phyloP scores from a whole-genome alignment of 352 stramenopile genomes.

The Saprolegnia diclina region DNA sequence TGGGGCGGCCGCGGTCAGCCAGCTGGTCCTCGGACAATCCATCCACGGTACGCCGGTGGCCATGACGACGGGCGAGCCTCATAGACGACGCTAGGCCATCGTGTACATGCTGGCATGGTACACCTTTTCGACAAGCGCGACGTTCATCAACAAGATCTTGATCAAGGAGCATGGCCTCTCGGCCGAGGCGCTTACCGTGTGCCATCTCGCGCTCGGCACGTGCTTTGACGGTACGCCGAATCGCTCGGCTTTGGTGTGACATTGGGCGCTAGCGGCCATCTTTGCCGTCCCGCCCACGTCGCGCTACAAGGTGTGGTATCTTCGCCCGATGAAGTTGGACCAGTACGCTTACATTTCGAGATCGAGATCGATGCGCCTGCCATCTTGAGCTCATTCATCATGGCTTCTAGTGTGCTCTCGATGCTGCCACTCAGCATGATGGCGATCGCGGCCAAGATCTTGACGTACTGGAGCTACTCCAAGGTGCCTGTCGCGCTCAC shows the following conservation, averaged over 20 bases:
- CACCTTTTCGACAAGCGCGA: conserved; percentile 68
- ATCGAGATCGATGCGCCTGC: too few species aligned
- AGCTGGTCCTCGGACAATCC: conserved; percentile 27
- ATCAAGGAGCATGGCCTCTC: conserved; percentile 85
- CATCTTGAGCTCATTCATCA: not conserved
- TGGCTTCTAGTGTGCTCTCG: conserved; percentile 47
- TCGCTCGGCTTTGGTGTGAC: not conserved
- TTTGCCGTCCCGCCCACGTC: conserved; percentile 20
- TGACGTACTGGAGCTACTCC: conserved; percentile 87
- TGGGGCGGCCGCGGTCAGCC: not conserved
- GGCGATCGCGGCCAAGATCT: conserved; percentile 68
- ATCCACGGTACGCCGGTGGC: conserved; percentile 1
- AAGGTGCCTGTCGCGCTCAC: conserved; percentile 76
- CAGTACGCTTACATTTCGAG: not conserved
- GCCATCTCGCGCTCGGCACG: conserved; percentile 68
- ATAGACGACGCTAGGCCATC: conserved; percentile 32
- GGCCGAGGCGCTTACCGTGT: conserved; percentile 80
- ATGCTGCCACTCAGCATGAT: conserved; percentile 77
- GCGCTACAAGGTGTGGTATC: conserved; percentile 23
- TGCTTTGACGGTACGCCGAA: conserved; percentile 20
- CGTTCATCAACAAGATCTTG: conserved; percentile 81
- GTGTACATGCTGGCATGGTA: conserved; percentile 62
- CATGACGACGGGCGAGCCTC: not conserved
- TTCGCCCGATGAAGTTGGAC: conserved; percentile 23
- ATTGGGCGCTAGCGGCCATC: conserved; percentile 17